Conservation (phyloP, 2,329 filamentous ascomycete genomes). For the Fusarium newnesense region DNA sequence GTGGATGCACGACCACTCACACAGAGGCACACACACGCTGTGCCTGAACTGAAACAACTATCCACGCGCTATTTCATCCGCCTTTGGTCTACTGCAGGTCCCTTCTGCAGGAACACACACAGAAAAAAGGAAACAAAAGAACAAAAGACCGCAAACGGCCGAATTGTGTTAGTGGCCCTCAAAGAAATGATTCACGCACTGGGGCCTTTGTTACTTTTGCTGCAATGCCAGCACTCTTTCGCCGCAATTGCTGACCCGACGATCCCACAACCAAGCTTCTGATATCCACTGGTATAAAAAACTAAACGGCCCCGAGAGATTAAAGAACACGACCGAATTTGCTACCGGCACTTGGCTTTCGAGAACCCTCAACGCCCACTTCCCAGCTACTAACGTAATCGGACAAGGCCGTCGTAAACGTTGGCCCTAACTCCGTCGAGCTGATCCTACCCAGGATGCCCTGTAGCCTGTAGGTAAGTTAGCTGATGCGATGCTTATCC, state of each 20-base stretch:
- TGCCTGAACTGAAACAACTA: conserved; percentile 33
- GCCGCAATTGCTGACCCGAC: conserved; percentile 22
- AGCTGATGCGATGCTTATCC: conserved; percentile 8
- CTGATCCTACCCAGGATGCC: conserved; percentile 15
- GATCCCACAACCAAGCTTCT: conserved; percentile 19
- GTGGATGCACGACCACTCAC: conserved; percentile 16
- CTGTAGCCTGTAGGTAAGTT: background rate
- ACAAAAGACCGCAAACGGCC: conserved; percentile 22
- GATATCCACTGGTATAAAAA: conserved; percentile 22
- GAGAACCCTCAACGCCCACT: conserved; percentile 13
- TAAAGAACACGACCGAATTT: conserved; percentile 11
- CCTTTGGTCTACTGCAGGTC: conserved; percentile 30
- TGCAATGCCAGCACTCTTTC: conserved; percentile 1
- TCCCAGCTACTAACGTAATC: background rate
- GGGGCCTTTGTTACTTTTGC: background rate
- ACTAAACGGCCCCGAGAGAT: conserved; percentile 19
- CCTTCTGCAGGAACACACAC: conserved; percentile 33
- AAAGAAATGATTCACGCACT: conserved; percentile 15
- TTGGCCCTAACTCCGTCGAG: background rate
- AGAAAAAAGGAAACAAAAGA: conserved; percentile 12
- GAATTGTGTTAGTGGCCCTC: conserved; percentile 9
- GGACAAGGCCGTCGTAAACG: conserved; percentile 4
- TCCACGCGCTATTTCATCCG: conserved; percentile 23
- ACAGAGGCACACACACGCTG: background rate
- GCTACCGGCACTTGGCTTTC: conserved; percentile 23